Conservation (phyloP, 768 basidiomycete genomes). For the Leccinum truebloodii region DNA sequence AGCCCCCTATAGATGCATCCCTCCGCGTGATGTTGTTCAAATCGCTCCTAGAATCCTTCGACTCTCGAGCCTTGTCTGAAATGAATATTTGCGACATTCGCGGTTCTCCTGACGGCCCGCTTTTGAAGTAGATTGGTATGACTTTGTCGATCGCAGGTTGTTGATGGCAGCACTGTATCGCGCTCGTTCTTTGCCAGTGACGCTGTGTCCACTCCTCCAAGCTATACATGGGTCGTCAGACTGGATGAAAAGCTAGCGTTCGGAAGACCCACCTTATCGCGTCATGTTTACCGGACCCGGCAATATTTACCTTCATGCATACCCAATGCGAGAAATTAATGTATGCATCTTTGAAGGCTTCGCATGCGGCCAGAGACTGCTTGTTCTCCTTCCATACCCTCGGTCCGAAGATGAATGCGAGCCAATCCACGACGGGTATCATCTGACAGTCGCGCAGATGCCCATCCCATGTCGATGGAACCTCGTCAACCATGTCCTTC, state of each 20-base stretch:
- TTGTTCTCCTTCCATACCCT: neutral
- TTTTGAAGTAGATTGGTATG: neutral
- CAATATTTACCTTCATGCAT: neutral
- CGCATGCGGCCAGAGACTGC: neutral
- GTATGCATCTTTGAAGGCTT: neutral
- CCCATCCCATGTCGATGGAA: conserved; percentile 7
- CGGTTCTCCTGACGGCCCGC: neutral
- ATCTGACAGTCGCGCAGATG: neutral
- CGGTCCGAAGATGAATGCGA: neutral
- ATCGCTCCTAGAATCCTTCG: neutral
- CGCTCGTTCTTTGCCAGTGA: neutral
- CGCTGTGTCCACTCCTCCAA: neutral
- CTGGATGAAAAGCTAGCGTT: neutral
- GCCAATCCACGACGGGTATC: neutral
- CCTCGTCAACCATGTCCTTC: neutral
- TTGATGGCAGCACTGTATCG: neutral
- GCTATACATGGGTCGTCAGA: neutral
- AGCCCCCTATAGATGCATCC: neutral
- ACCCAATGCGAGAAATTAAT: neutral
- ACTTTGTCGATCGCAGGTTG: neutral
- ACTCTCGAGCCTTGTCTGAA: neutral
- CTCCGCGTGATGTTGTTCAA: neutral
- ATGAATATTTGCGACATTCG: neutral
- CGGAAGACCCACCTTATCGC: neutral
- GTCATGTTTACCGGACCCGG: neutral